These are phyloP conservation scores for Phytopythium ostracodes DNA, from an alignment of 352 stramenopile species.

Conservation along the genomic window DNA sequence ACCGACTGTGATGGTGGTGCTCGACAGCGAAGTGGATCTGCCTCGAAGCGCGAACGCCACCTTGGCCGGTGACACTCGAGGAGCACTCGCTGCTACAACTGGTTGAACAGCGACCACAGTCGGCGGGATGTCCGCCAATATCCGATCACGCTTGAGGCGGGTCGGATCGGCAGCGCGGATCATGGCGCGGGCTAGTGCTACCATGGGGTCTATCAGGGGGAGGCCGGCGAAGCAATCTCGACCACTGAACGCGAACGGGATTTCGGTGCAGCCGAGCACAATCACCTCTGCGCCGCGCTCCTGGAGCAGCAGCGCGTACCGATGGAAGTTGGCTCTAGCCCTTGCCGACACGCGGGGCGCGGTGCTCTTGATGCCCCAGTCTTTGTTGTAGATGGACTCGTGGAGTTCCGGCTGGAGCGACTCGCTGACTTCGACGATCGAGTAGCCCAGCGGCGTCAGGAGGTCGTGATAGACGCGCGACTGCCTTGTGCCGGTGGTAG, in stretches of 20 bases:
- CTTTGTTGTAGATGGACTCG: constrained; percentile 69
- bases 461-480: constrained; percentile 71
- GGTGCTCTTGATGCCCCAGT: constrained; percentile 75
- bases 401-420: constrained; percentile 55
- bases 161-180: constrained; percentile 55
- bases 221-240: constrained; percentile 34
- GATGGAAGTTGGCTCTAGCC: constrained; percentile 57
- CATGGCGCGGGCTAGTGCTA: constrained; percentile 65
- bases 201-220: constrained; percentile 70
- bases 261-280: constrained; percentile 76
- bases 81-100: not conserved
- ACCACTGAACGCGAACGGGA: constrained; percentile 65
- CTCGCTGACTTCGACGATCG: constrained; percentile 46
- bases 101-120: not conserved
- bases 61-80: not conserved
- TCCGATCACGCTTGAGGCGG: constrained; percentile 28
- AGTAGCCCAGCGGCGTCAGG: constrained; percentile 52
- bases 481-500: constrained; percentile 59
- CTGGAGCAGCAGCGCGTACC: constrained; percentile 41
- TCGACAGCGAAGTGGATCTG: constrained; percentile 2
- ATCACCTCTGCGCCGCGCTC: constrained; percentile 55
- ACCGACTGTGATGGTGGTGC: not conserved
- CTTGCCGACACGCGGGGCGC: constrained; percentile 45
- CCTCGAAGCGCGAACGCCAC: constrained; percentile 3
- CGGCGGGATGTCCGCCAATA: not conserved